Conservation (phyloP, 768 basidiomycete genomes). For the Daedalea quercina region DNA sequence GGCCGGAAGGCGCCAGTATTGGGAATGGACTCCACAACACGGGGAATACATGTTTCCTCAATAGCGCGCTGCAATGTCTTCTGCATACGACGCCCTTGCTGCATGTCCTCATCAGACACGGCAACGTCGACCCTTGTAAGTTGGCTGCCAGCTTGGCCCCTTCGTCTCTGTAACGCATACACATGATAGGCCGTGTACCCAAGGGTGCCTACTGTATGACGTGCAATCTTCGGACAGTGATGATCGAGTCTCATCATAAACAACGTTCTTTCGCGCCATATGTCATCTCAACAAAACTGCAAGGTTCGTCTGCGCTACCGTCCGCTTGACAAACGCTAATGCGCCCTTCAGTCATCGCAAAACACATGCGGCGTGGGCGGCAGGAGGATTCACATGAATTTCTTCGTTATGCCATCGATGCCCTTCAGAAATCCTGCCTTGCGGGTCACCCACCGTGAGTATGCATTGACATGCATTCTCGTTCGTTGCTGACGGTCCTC, state of each 20-base stretch:
- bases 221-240: slow-evolving; percentile 59
- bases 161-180: background rate
- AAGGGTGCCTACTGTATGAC: slow-evolving; percentile 68
- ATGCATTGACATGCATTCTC: background rate
- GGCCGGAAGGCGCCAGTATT: slow-evolving; percentile 44
- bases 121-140: slow-evolving; percentile 52
- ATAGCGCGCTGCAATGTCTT: slow-evolving; percentile 90
- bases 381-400: slow-evolving; percentile 99
- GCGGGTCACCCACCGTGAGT: slow-evolving; percentile 66
- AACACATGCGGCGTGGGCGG: slow-evolving; percentile 82
- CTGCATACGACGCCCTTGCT: slow-evolving; percentile 88
- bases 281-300: slow-evolving; percentile 59
- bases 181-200: slow-evolving; percentile 29
- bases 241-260: slow-evolving; percentile 43
- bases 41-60: slow-evolving; percentile 95
- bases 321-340: slow-evolving; percentile 5
- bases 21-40: slow-evolving; percentile 73
- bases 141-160: slow-evolving; percentile 7
- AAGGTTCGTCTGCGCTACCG: slow-evolving; percentile 36
- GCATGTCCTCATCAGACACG: slow-evolving; percentile 47
- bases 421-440: slow-evolving; percentile 79
- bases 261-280: slow-evolving; percentile 53
- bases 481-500: background rate
- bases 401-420: slow-evolving; percentile 89
- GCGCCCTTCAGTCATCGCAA: slow-evolving; percentile 66